These are phyloP conservation scores for Theobroma grandiflorum DNA, from an alignment of 441 rosid species.

Conservation along the genomic window DNA sequence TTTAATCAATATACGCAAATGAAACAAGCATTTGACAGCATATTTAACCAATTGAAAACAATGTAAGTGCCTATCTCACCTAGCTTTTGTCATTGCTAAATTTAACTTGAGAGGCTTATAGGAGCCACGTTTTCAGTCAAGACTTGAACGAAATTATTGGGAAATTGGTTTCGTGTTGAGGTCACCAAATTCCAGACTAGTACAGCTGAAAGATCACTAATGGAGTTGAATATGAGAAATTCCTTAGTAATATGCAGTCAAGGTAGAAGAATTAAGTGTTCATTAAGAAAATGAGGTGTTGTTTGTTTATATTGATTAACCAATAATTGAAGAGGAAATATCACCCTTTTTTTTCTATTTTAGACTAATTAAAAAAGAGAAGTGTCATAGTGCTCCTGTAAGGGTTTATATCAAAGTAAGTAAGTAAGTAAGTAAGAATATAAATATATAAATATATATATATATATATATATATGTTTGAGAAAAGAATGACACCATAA, in stretches of 20 bases:
- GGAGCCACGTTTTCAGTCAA: slow-evolving; percentile 5
- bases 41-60: neutral
- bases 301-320: neutral
- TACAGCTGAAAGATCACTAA: neutral
- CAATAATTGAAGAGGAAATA: neutral
- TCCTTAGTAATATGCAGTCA: slow-evolving; percentile 24
- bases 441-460: neutral
- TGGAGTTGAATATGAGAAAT: neutral
- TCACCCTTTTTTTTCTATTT: too few relatives aligned
- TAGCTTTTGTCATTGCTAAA: slow-evolving; percentile 4
- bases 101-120: slow-evolving; percentile 21
- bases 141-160: slow-evolving; percentile 16
- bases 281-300: neutral
- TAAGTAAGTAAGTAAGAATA: too few relatives aligned
- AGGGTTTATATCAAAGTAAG: neutral
- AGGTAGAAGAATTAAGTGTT: slow-evolving; percentile 6
- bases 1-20: too few relatives aligned
- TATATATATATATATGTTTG: neutral
- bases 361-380: too few relatives aligned
- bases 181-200: slow-evolving; percentile 3
- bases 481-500: neutral
- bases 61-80: neutral
- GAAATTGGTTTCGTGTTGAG: slow-evolving; percentile 20
- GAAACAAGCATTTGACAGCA: neutral
- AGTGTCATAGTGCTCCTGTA: too few relatives aligned